phyloP scores from a whole-genome alignment of 179 eudicot genomes.

The Corrigiola litoralis region DNA sequence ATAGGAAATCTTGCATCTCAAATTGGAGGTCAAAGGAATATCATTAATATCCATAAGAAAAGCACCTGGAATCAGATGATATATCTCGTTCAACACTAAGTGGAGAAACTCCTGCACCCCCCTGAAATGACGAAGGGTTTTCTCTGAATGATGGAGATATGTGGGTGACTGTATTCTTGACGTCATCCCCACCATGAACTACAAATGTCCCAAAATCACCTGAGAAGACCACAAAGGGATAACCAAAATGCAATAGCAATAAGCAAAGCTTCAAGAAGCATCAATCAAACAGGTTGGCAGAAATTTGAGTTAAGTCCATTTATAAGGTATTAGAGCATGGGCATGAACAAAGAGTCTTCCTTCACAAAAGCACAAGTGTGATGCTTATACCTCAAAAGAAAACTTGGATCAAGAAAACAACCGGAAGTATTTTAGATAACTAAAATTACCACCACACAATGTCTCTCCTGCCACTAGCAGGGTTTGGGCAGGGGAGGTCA shows the following conservation, averaged over 20 bases:
- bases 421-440: neutral
- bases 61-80: slow-evolving; percentile 31
- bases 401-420: neutral
- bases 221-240: slow-evolving; percentile 23
- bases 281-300: no score
- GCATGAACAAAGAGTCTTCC: neutral
- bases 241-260: neutral
- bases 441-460: neutral
- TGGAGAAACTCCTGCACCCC: slow-evolving; percentile 31
- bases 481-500: neutral
- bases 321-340: no score
- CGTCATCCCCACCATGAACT: slow-evolving; percentile 61
- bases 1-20: no score
- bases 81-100: slow-evolving; percentile 36
- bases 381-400: neutral
- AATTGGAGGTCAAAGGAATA: no score
- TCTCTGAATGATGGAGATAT: slow-evolving; percentile 13
- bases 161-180: slow-evolving; percentile 33
- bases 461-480: neutral
- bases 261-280: neutral
- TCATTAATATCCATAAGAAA: no score
- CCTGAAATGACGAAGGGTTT: slow-evolving; percentile 30
- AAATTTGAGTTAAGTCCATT: no score
- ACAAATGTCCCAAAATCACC: slow-evolving; percentile 89
- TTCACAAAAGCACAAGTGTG: neutral